Evolutionary conservation across 2,329 filamentous ascomycete species (phyloP), one percentile per base, ranked within the genome.

Genomic region (Alternaria solani): DNA sequence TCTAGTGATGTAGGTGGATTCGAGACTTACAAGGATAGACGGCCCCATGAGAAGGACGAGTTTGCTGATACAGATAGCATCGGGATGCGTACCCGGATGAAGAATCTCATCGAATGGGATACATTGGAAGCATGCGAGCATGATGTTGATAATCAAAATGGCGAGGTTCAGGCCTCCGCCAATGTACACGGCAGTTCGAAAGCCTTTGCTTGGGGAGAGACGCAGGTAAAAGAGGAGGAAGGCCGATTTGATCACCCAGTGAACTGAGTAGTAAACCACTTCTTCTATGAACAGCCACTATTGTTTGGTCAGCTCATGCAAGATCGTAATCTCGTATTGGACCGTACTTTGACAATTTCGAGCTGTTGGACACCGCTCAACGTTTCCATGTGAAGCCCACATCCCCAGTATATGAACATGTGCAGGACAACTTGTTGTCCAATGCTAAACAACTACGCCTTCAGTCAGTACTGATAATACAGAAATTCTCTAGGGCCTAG

Each of bases 161-260:
- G 59, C 39, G 4, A 62, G 53, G 52, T 78, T 75, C 11, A 71
- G 55, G 6, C 36, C 69, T 28, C 77, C 71, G 7, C 69, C 68
- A 20, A 62, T 20, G 46, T 62, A 74, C 1, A 78, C 69, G 1
- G 66, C 38, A 2, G 30, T 46, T 4, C 69, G 67, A 47, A 77
- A 78, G 9, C 36, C 52, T 20, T 49, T 63, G 7, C 65, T 63
- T 1, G 64, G 65, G 2, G 74, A 72, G 5, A 75, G 60, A 2
- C 75, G 71, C 7, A 78, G 65, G 55, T 76, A 79, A 61, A 79
- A 79, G 43, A 75, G 63, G 0, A 79, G 67, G 54, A 78, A 79
- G 26, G 71, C 68, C 41, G 64, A 69, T 62, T 78, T 78, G 59
- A 78, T 71, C 12, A 65, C 55, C 52, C 66, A 78, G 41, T 79